These are phyloP conservation scores for Colletotrichum plurivorum DNA, from an alignment of 2,329 filamentous ascomycete genomes.

Conservation along the genomic window DNA sequence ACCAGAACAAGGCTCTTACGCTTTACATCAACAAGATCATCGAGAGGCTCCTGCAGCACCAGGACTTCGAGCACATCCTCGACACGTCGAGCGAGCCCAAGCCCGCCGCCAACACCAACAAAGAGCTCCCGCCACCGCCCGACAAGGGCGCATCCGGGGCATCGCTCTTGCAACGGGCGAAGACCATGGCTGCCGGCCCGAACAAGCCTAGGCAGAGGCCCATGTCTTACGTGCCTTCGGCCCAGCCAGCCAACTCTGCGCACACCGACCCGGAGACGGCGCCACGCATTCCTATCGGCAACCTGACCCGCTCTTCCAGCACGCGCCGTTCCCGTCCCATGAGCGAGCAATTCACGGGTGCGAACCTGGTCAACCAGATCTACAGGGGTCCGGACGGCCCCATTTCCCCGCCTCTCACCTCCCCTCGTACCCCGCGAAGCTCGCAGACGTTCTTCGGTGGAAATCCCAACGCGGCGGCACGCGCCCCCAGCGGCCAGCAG, in stretches of 20 bases:
- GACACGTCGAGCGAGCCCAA: slow-evolving; percentile 74
- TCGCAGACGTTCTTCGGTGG: slow-evolving; percentile 76
- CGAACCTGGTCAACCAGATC: slow-evolving; percentile 88
- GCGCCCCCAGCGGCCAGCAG: slow-evolving; percentile 65
- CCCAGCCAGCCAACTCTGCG: slow-evolving; percentile 52
- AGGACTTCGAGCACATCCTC: slow-evolving; percentile 94
- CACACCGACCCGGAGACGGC: slow-evolving; percentile 80
- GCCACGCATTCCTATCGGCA: slow-evolving; percentile 80
- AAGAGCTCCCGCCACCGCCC: slow-evolving; percentile 87
- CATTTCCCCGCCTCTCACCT: slow-evolving; percentile 70
- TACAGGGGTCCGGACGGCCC: slow-evolving; percentile 81
- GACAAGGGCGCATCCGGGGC: slow-evolving; percentile 62
- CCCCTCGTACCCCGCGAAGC: slow-evolving; percentile 72
- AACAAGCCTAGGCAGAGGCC: slow-evolving; percentile 66
- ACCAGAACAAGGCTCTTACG: slow-evolving; percentile 97
- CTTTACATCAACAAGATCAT: slow-evolving; percentile 99
- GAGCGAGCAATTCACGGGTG: slow-evolving; percentile 74
- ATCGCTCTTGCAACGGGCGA: slow-evolving; percentile 73
- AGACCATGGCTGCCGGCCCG: slow-evolving; percentile 68
- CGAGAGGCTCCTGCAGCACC: slow-evolving; percentile 91
- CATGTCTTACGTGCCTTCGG: slow-evolving; percentile 68
- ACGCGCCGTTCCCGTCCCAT: slow-evolving; percentile 70
- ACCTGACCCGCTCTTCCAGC: slow-evolving; percentile 66
- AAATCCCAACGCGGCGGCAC: slow-evolving; percentile 66
- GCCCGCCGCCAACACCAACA: slow-evolving; percentile 72